Evolutionary conservation across 306 rosid species (phyloP).

Genomic region (Sophora flavescens): DNA sequence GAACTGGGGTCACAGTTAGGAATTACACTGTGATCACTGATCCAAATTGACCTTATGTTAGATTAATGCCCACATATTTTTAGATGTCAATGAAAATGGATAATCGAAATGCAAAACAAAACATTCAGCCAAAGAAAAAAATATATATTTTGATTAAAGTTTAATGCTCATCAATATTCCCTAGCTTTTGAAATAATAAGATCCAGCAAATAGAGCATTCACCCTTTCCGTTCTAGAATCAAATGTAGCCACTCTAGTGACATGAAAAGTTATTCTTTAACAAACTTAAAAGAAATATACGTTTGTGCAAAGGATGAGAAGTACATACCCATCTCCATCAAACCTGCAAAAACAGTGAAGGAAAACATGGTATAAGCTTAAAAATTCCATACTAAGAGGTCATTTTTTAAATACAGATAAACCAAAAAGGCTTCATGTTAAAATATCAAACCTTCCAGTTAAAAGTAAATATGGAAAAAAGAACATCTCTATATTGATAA

Average conservation of each 20-base stretch:
- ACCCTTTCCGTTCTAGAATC: not conserved
- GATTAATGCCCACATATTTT: not conserved
- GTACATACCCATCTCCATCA: conserved; percentile 96
- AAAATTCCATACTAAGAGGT: conserved; percentile 30
- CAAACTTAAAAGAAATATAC: conserved; percentile 33
- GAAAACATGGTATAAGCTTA: conserved; percentile 46
- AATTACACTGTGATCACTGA: not conserved
- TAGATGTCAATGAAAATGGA: not conserved
- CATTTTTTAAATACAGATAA: conserved; percentile 9
- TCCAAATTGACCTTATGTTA: not conserved
- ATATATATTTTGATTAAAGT: conserved; percentile 1
- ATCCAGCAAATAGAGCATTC: conserved; percentile 25
- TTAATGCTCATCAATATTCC: conserved; percentile 34
- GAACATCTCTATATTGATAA: conserved; percentile 22
- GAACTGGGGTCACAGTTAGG: not conserved
- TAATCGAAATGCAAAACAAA: conserved; percentile 1
- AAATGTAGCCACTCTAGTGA: conserved; percentile 21
- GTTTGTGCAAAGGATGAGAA: conserved; percentile 39
- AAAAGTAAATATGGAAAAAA: not conserved
- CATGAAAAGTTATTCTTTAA: conserved; percentile 27
- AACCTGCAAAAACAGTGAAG: conserved; percentile 72
- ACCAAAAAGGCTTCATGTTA: conserved; percentile 11
- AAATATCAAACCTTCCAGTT: conserved; percentile 28
- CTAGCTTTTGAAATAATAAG: conserved; percentile 1
- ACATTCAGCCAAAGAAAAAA: conserved; percentile 8